Evolutionary conservation across 2,329 filamentous ascomycete genomes (phyloP).

Genomic region (Colletotrichum chrysophilum): DNA sequence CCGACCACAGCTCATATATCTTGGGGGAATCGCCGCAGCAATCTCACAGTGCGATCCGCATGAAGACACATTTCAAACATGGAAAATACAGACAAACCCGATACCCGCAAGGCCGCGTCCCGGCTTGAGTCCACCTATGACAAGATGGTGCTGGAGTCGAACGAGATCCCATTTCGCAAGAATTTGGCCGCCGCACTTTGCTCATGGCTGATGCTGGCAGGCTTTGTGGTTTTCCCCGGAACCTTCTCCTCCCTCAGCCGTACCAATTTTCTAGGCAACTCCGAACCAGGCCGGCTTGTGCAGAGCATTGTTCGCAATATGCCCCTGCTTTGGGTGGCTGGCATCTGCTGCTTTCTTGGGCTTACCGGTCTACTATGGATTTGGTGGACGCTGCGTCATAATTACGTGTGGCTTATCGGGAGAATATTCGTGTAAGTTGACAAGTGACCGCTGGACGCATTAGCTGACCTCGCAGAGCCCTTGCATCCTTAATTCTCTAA

Average conservation of each 20-base stretch:
- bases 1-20: neutral
- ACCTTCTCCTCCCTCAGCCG: conserved; percentile 44
- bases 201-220: conserved; percentile 53
- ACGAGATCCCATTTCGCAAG: neutral
- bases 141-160: neutral
- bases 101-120: neutral
- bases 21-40: neutral
- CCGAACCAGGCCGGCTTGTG: neutral
- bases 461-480: conserved; percentile 22
- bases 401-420: conserved; percentile 61
- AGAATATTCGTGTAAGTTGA: conserved; percentile 45
- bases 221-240: conserved; percentile 57
- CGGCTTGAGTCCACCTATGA: neutral
- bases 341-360: conserved; percentile 37
- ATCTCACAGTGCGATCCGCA: neutral
- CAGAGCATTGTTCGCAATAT: conserved; percentile 38
- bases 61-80: neutral
- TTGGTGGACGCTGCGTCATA: conserved; percentile 31
- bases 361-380: neutral
- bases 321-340: conserved; percentile 48
- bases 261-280: neutral
- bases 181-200: neutral
- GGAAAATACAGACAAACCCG: neutral
- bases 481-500: conserved; percentile 49
- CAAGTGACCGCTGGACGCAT: neutral